Conservation (phyloP, 2,329 filamentous ascomycete species). For the Fusarium subglutinans region DNA sequence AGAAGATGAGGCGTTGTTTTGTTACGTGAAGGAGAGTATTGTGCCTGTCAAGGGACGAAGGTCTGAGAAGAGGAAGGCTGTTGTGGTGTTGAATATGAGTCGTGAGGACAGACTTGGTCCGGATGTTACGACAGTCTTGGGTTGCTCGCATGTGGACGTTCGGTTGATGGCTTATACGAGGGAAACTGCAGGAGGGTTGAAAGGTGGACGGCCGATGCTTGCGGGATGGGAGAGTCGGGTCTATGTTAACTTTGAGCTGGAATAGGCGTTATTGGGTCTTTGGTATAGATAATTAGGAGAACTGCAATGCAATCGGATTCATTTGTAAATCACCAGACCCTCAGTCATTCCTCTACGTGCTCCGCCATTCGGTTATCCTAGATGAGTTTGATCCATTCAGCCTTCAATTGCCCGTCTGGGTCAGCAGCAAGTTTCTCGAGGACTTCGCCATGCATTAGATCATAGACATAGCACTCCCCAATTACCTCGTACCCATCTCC, state of each 20-base stretch:
- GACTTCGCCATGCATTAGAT: neutral
- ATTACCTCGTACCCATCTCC: fast-evolving
- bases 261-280: neutral
- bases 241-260: constrained; percentile 24
- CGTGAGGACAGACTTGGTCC: constrained; percentile 43
- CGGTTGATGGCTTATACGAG: constrained; percentile 43
- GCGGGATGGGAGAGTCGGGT: constrained; percentile 35
- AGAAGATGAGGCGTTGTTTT: constrained; percentile 63
- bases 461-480: neutral
- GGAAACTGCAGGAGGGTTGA: neutral
- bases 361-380: fast-evolving
- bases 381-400: neutral
- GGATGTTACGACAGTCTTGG: constrained; percentile 40
- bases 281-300: neutral
- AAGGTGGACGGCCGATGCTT: neutral
- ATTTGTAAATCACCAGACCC: fast-evolving
- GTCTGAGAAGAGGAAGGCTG: constrained; percentile 42
- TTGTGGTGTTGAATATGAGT: constrained; percentile 60
- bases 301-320: fast-evolving
- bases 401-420: fast-evolving
- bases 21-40: constrained; percentile 58
- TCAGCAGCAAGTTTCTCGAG: neutral
- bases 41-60: constrained; percentile 9
- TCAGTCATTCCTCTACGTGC: too few relatives aligned
- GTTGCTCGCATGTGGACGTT: constrained; percentile 14